Conservation (phyloP, 2,329 filamentous ascomycete genomes). For the Penicillium concentricum region DNA sequence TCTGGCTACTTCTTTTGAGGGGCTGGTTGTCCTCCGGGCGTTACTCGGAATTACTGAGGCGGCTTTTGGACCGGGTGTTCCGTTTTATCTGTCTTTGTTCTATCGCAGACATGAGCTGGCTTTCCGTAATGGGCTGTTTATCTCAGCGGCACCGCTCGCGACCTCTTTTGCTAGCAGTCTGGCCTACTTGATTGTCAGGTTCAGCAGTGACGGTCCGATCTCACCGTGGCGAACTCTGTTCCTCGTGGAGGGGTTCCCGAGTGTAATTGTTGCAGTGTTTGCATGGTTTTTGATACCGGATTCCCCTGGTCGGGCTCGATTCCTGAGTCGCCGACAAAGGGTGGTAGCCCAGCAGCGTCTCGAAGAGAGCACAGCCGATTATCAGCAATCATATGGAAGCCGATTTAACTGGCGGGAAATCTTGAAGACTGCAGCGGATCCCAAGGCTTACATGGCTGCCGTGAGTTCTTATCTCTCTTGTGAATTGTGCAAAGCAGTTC, state of each 20-base stretch:
- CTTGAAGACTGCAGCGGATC: constrained; percentile 60
- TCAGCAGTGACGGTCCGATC: constrained; percentile 65
- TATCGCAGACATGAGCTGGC: constrained; percentile 71
- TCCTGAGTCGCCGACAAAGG: constrained; percentile 62
- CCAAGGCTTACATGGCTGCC: constrained; percentile 72
- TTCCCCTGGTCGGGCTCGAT: constrained; percentile 64
- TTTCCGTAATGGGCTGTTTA: constrained; percentile 79
- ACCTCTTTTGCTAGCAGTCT: constrained; percentile 72
- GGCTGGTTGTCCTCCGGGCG: constrained; percentile 48
- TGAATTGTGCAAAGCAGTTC: not conserved
- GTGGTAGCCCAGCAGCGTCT: constrained; percentile 71
- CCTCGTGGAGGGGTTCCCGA: constrained; percentile 80
- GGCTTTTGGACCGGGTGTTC: constrained; percentile 62
- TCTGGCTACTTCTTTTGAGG: constrained; percentile 62
- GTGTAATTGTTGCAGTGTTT: constrained; percentile 69
- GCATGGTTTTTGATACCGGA: constrained; percentile 78
- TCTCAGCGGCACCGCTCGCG: constrained; percentile 67
- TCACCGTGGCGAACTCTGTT: constrained; percentile 85
- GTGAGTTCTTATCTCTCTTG: constrained; percentile 32
- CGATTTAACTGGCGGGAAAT: constrained; percentile 58
- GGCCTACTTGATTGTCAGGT: constrained; percentile 70
- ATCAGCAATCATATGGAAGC: constrained; percentile 29
- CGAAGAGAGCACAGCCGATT: constrained; percentile 48
- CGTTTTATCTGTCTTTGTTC: constrained; percentile 65
- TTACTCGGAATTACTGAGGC: constrained; percentile 59